A percentile compares a stretch with the other conserved stretches of the same genome.
These are phyloP conservation scores for Penicillium sp. DNA, from an alignment of 2,329 filamentous ascomycete species.

Conservation along the genomic window DNA sequence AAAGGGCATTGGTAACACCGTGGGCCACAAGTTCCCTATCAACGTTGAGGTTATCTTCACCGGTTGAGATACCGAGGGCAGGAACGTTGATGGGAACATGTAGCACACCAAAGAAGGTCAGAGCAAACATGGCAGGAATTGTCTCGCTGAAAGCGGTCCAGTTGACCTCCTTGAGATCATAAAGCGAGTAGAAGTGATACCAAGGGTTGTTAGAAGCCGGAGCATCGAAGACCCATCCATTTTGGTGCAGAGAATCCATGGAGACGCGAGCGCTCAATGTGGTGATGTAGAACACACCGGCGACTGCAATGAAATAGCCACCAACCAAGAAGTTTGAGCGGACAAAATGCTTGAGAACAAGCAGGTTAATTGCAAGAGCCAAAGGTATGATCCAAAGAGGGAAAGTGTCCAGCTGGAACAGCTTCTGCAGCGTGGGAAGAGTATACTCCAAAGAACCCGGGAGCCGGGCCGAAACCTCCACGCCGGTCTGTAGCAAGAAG, in stretches of 20 bases:
- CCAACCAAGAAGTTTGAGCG: slow-evolving; percentile 85
- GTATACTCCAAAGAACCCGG: slow-evolving; percentile 84
- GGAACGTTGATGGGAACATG: slow-evolving; percentile 99
- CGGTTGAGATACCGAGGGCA: slow-evolving; percentile 83
- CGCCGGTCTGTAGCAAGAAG: slow-evolving; percentile 87
- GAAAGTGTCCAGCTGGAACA: slow-evolving; percentile 73
- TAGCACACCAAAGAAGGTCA: slow-evolving; percentile 96
- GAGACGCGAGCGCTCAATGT: slow-evolving; percentile 61
- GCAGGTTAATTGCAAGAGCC: slow-evolving; percentile 71
- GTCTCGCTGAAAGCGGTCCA: slow-evolving; percentile 83
- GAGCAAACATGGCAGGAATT: slow-evolving; percentile 89
- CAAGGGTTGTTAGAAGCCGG: slow-evolving; percentile 85
- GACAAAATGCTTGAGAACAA: slow-evolving; percentile 73
- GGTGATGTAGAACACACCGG: slow-evolving; percentile 58
- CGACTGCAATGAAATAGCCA: slow-evolving; percentile 79
- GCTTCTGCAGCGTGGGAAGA: slow-evolving; percentile 70
- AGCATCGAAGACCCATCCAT: slow-evolving; percentile 89
- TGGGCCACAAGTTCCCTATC: slow-evolving; percentile 91
- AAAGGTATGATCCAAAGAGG: slow-evolving; percentile 83
- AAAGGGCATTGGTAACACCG: slow-evolving; percentile 88
- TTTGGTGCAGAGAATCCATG: slow-evolving; percentile 65
- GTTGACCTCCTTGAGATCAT: slow-evolving; percentile 78
- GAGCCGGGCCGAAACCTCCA: slow-evolving; percentile 89
- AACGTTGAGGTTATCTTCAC: slow-evolving; percentile 88
- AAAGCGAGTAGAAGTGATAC: slow-evolving; percentile 97